phyloP scores from a whole-genome alignment of 2,329 filamentous ascomycete genomes.

The Beauveria australis region DNA sequence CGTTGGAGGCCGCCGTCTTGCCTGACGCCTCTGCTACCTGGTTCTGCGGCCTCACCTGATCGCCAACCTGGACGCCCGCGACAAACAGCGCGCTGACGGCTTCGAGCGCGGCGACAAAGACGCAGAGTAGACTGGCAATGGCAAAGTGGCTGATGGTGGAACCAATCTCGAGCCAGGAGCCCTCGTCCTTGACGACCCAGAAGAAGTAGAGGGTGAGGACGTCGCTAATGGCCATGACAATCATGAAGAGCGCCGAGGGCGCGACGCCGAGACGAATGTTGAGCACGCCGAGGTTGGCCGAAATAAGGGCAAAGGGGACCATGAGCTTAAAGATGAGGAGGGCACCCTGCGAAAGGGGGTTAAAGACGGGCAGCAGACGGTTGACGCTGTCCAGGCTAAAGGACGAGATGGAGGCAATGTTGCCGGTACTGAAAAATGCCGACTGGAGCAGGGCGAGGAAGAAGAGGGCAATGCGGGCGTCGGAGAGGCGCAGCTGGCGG shows the following conservation, averaged over 20 bases:
- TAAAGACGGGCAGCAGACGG: constrained; percentile 83
- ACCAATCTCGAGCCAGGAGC: constrained; percentile 94
- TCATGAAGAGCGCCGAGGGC: constrained; percentile 85
- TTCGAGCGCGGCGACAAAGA: constrained; percentile 86
- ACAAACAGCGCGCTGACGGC: constrained; percentile 78
- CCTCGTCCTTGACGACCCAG: constrained; percentile 94
- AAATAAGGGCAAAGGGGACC: constrained; percentile 87
- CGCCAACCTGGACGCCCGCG: constrained; percentile 63
- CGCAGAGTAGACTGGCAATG: constrained; percentile 80
- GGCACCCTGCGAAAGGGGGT: constrained; percentile 84
- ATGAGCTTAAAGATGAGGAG: constrained; percentile 83
- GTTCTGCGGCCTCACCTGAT: constrained; percentile 1
- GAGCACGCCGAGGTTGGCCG: constrained; percentile 86
- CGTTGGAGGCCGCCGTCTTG: neutral
- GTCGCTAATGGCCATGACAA: constrained; percentile 86
- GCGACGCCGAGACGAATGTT: constrained; percentile 78
- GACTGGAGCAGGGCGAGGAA: constrained; percentile 93
- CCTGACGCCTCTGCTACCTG: neutral
- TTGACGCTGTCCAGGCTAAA: constrained; percentile 89
- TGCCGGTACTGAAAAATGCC: constrained; percentile 94
- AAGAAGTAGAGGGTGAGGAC: constrained; percentile 94
- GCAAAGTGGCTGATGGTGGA: constrained; percentile 93
- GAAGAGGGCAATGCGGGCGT: constrained; percentile 83
- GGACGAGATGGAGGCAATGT: constrained; percentile 85
- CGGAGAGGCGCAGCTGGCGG: constrained; percentile 69